Conservation (phyloP, 2,329 filamentous ascomycete genomes). For the Sarocladium brachiariae region DNA sequence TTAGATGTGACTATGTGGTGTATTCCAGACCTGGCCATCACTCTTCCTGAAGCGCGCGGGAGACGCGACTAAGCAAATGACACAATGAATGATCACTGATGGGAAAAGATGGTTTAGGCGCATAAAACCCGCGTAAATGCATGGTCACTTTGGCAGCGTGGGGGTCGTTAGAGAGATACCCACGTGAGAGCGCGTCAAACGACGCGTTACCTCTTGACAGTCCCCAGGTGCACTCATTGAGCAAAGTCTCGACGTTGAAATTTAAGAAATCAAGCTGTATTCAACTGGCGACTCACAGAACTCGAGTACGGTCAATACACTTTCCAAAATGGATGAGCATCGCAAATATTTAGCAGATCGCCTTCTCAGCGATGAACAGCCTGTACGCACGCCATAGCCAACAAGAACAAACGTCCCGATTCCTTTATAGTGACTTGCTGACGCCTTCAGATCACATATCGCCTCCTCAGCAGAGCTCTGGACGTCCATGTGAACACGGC, state of each 20-base stretch:
- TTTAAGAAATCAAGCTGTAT: no score
- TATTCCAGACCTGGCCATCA: neutral
- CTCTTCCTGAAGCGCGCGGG: neutral
- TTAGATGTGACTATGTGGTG: no score
- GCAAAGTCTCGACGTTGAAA: no score
- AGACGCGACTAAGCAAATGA: slow-evolving; percentile 9
- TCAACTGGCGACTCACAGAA: no score
- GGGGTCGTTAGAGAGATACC: neutral
- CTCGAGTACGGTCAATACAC: neutral
- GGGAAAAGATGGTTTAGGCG: neutral
- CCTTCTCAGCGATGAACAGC: slow-evolving; percentile 67
- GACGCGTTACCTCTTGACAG: slow-evolving; percentile 14
- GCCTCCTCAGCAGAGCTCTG: slow-evolving; percentile 71
- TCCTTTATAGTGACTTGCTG: neutral
- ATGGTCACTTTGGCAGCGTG: neutral
- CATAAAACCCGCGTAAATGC: neutral
- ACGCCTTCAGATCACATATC: slow-evolving; percentile 69
- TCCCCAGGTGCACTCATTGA: neutral
- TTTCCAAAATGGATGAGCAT: slow-evolving; percentile 49
- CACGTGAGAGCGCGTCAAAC: slow-evolving; percentile 30
- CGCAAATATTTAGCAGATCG: slow-evolving; percentile 67
- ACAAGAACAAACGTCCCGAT: no score
- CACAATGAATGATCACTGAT: no score
- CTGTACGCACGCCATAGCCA: no score
- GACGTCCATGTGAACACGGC: slow-evolving; percentile 80